Evolutionary conservation across 768 basidiomycete species (phyloP).

Genomic region (Leccinellum rugosiceps): DNA sequence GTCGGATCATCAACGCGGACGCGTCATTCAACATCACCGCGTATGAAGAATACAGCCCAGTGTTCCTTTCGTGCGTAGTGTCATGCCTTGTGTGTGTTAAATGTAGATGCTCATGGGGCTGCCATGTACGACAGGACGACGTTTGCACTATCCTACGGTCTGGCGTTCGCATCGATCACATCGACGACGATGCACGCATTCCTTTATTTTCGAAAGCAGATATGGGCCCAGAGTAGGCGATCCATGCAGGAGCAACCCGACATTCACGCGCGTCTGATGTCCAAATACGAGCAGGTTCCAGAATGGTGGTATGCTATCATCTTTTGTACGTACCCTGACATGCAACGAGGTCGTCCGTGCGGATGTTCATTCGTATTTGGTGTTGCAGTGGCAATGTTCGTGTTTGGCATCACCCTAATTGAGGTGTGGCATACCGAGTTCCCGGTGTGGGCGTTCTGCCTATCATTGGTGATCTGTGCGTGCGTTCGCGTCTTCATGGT

Average conservation of each 20-base stretch:
- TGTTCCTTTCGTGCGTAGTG: slow-evolving; percentile 49
- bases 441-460: slow-evolving; percentile 41
- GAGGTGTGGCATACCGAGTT: slow-evolving; percentile 57
- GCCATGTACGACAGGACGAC: slow-evolving; percentile 37
- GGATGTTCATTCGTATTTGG: neutral
- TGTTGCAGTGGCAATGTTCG: slow-evolving; percentile 44
- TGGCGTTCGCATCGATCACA: slow-evolving; percentile 82
- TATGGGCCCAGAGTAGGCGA: slow-evolving; percentile 66
- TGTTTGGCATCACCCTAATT: slow-evolving; percentile 56
- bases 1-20: slow-evolving; percentile 50
- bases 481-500: slow-evolving; percentile 8
- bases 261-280: slow-evolving; percentile 60
- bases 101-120: slow-evolving; percentile 1
- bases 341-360: neutral
- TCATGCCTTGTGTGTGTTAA: neutral
- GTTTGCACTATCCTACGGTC: slow-evolving; percentile 75
- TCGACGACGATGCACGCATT: slow-evolving; percentile 70
- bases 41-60: slow-evolving; percentile 56
- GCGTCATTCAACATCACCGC: slow-evolving; percentile 52
- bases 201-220: slow-evolving; percentile 77
- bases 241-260: slow-evolving; percentile 79
- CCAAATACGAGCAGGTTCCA: slow-evolving; percentile 53
- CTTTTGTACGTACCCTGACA: slow-evolving; percentile 19
- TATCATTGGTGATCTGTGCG: slow-evolving; percentile 29
- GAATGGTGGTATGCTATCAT: slow-evolving; percentile 53